A percentile compares a stretch with the other conserved stretches of the same genome.
phyloP scores from a whole-genome alignment of 805 yeast species.

The Yamadazyma ubonensis region DNA sequence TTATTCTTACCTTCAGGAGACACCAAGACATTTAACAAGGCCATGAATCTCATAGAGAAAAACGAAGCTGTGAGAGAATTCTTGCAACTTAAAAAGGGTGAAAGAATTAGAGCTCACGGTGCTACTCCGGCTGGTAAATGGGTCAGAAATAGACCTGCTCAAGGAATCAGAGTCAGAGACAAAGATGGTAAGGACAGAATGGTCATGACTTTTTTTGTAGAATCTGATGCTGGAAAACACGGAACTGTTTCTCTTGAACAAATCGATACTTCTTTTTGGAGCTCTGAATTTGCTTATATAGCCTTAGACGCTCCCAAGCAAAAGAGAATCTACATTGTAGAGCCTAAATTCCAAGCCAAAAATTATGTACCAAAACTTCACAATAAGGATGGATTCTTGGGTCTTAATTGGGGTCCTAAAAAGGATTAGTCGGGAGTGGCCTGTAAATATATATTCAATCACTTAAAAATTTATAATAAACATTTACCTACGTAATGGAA shows the following conservation, averaged over 20 bases:
- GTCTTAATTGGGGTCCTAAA: slow-evolving; percentile 85
- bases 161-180: slow-evolving; percentile 63
- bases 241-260: slow-evolving; percentile 83
- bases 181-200: slow-evolving; percentile 78
- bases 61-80: slow-evolving; percentile 58
- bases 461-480: neutral
- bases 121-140: slow-evolving; percentile 70
- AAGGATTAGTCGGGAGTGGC: slow-evolving; percentile 33
- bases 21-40: slow-evolving; percentile 84
- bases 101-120: slow-evolving; percentile 80
- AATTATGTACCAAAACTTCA: slow-evolving; percentile 37
- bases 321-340: slow-evolving; percentile 65
- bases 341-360: slow-evolving; percentile 52
- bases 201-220: slow-evolving; percentile 83
- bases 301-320: slow-evolving; percentile 75
- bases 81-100: slow-evolving; percentile 53
- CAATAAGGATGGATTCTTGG: slow-evolving; percentile 61
- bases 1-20: slow-evolving; percentile 88
- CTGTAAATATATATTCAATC: slow-evolving; percentile 7
- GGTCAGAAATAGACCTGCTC: slow-evolving; percentile 86
- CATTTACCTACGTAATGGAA: too few species aligned
- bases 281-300: slow-evolving; percentile 68
- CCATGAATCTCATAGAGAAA: slow-evolving; percentile 72
- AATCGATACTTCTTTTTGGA: slow-evolving; percentile 60
- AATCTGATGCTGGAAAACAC: slow-evolving; percentile 56